A percentile compares a stretch with the other conserved stretches of the same genome.
Conservation (phyloP, 352 stramenopile genomes). For the Phytophthora boehmeriae region DNA sequence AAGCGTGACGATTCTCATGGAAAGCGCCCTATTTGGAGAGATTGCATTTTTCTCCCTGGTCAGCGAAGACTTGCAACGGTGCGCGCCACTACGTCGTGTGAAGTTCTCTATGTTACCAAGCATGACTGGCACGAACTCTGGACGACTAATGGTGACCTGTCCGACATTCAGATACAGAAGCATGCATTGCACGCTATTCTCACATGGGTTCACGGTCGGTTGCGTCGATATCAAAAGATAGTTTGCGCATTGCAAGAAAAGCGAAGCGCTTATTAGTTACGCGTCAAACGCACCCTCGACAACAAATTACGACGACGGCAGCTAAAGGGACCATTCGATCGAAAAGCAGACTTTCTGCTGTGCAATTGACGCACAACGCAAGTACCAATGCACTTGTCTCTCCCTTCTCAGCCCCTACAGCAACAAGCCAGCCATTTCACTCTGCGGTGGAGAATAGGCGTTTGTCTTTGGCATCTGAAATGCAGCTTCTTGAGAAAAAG, state of each 20-base stretch:
- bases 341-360: constrained; percentile 14
- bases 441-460: background rate
- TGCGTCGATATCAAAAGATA: constrained; percentile 47
- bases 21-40: constrained; percentile 73
- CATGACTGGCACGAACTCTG: constrained; percentile 70
- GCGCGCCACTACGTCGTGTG: constrained; percentile 60
- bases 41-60: constrained; percentile 65
- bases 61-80: constrained; percentile 72
- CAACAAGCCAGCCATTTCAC: background rate
- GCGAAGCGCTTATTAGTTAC: constrained; percentile 33
- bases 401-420: background rate
- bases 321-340: constrained; percentile 14
- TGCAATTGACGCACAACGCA: constrained; percentile 10
- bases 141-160: constrained; percentile 33
- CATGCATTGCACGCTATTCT: constrained; percentile 64
- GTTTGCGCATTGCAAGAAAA: constrained; percentile 49
- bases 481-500: constrained; percentile 65
- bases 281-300: constrained; percentile 3
- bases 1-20: constrained; percentile 61
- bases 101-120: constrained; percentile 69
- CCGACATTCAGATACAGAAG: constrained; percentile 54
- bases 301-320: constrained; percentile 6
- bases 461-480: constrained; percentile 42
- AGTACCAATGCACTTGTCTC: background rate
- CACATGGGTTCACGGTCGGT: constrained; percentile 53